phyloP scores from a whole-genome alignment of 306 rosid species.

The Echinosophora koreensis region DNA sequence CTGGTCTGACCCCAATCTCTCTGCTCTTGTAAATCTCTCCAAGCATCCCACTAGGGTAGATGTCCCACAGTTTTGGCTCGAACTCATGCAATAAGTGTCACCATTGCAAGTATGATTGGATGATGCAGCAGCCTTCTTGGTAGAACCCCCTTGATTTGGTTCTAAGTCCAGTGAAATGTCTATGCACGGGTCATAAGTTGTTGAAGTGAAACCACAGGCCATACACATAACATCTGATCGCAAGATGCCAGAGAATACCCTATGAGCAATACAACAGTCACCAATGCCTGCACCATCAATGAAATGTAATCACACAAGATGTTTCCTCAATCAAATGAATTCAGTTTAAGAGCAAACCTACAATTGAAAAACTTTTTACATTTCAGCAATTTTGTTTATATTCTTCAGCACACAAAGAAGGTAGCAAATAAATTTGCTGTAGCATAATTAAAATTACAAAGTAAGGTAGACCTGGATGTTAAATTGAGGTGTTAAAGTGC shows the following conservation, averaged over 20 bases:
- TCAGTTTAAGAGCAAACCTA: slow-evolving; percentile 26
- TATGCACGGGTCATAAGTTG: slow-evolving; percentile 94
- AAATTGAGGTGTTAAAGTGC: slow-evolving; percentile 7
- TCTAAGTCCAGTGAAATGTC: slow-evolving; percentile 93
- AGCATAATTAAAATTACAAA: slow-evolving; percentile 19
- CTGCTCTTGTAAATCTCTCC: slow-evolving; percentile 92
- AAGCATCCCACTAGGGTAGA: slow-evolving; percentile 89
- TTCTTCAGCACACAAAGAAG: slow-evolving; percentile 25
- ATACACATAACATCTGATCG: slow-evolving; percentile 95
- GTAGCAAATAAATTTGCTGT: background rate
- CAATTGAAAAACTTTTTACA: slow-evolving; percentile 17
- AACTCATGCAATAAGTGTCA: slow-evolving; percentile 63
- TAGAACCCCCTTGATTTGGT: slow-evolving; percentile 72
- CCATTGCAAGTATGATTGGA: slow-evolving; percentile 72
- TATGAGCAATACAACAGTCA: slow-evolving; percentile 94
- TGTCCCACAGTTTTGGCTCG: slow-evolving; percentile 59
- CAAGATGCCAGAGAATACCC: slow-evolving; percentile 90
- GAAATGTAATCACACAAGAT: slow-evolving; percentile 44
- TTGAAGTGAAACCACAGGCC: slow-evolving; percentile 96
- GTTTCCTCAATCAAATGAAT: slow-evolving; percentile 34
- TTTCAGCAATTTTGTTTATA: slow-evolving; percentile 17
- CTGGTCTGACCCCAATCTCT: slow-evolving; percentile 92
- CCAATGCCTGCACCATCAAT: slow-evolving; percentile 76
- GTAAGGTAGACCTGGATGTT: background rate
- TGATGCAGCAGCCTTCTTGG: slow-evolving; percentile 59